Evolutionary conservation across 805 yeast genomes (phyloP), one percentile per base, ranked within the genome.

Genomic region (Brettanomyces nanus): DNA sequence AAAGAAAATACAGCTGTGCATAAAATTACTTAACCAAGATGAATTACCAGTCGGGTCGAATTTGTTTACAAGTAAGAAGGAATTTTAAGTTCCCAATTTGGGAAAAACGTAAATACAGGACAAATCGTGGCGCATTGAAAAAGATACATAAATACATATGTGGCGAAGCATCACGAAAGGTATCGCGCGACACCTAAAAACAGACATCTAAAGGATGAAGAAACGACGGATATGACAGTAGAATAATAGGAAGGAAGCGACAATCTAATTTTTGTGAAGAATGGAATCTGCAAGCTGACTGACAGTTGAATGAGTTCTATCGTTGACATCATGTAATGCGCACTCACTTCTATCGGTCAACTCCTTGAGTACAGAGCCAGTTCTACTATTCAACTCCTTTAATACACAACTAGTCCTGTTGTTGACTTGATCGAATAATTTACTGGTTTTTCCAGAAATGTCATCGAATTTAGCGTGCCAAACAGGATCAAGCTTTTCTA

Each of bases 401-500:
- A 56, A 18, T 19, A 53, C 49, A 18, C 38, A 39, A 15, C 40
- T 38, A 4, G 62, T 53, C 39, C 42, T 53, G 4, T 29, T 34
- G 27, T 39, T 40, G 26, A 51, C 40, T 14, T 49, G 48, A 27
- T 45, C 46, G 5, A 43, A 19, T 7, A 51, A 41, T 11, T 19
- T 28, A 17, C 42, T 31, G 2, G 45, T 36, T 36, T 51, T 51
- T 26, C 47, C 55, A 34, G 46, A 42, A 7, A 56, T 53, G 10
- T 53, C 58, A 33, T 34, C 42, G 13, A 46, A 28, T 6, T 39
- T 41, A 11, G 28, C 36, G 26, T 38, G 43, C 53, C 50, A 50
- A 26, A 65, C 67, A 31, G 65, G 64, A 28, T 68, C 64, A 30
- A 76, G 61, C 9, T 67, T 54, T 40, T 73, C 56, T 39, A 90